Base-by-base conservation (phyloP, 108 stramenopile genomes). In the Parmales sp. region DNA sequence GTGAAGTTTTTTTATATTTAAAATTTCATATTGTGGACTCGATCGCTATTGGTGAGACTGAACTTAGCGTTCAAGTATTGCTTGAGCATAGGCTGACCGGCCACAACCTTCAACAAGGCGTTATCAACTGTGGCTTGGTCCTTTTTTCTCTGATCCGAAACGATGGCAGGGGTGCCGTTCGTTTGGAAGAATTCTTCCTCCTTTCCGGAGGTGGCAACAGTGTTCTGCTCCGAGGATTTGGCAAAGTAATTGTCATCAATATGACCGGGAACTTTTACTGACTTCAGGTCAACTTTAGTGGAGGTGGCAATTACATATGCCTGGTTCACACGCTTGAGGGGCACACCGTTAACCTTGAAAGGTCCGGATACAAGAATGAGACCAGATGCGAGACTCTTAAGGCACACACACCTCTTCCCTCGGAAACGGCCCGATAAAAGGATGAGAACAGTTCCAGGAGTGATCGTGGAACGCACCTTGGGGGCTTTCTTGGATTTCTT, bases 291-390 rank as follows among this genome's bases (percentile, higher is more conserved):
- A 11, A 99, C 79, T 83, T 87, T 94, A 70, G 94, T 93, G 51
- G 92, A 91, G 22, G 98, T 98, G 48, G 90, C 98, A 75, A 99
- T 99, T 11, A 96, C 97, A 74, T 98, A 99, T 19, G 94, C 92
- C 82, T 93, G 95, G 81, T 96, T 97, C 31, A 98, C 93, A 48
- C 98, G 94, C 54, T 95, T 93, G 46, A 99, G 80, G 25, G 98
- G 98, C 18, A 97, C 95, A 45, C 98, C 98, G 78, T 99, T 99
- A 71, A 98, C 84, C 80, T 89, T 88, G 91, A 93, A 99, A 8
- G 98, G 98, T 68, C 98, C 98, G 1, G 96, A 88, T 6, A 99
- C 98, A 20, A 99, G 83, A 9, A 99, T 79, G 34, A 97, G 86
- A 50, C 98, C 98, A 7, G 95, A 96, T 44, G 89, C 90, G 38